phyloP scores from a whole-genome alignment of 2,329 filamentous ascomycete species.

The Thielaviopsis populi region DNA sequence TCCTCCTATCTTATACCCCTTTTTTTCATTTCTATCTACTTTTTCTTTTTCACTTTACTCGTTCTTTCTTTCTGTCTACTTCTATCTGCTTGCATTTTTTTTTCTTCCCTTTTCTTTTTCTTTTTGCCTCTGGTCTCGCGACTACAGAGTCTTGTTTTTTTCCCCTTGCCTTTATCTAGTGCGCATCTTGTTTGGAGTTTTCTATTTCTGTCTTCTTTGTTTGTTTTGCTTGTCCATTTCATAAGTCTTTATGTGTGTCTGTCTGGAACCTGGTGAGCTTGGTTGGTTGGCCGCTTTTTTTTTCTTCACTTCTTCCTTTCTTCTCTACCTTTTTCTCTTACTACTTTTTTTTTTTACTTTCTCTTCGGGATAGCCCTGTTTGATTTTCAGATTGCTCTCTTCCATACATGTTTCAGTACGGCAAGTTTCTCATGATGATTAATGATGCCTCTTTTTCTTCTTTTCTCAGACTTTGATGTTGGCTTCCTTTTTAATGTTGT shows the following conservation, averaged over 20 bases:
- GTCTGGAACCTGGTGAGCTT: neutral
- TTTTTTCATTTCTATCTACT: neutral
- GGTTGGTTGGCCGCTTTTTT: neutral
- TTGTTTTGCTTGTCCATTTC: neutral
- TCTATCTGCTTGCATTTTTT: neutral
- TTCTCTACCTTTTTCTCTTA: neutral
- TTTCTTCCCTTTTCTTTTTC: neutral
- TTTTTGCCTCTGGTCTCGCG: neutral
- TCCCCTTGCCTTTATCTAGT: neutral
- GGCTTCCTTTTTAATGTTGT: neutral
- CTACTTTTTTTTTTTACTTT: neutral
- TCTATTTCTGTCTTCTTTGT: neutral
- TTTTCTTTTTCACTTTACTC: no score
- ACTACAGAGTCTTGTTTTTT: neutral
- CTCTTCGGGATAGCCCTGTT: neutral
- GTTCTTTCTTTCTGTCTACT: neutral
- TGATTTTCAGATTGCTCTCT: neutral
- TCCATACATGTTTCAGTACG: constrained; percentile 1
- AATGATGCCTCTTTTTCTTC: neutral
- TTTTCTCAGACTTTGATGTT: neutral
- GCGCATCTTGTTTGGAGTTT: constrained; percentile 1
- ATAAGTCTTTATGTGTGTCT: neutral
- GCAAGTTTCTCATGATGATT: neutral
- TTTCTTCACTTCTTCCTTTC: neutral
- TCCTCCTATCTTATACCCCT: neutral